Conservation (phyloP, 148 eudicot species). For the Diospyros lotus region DNA sequence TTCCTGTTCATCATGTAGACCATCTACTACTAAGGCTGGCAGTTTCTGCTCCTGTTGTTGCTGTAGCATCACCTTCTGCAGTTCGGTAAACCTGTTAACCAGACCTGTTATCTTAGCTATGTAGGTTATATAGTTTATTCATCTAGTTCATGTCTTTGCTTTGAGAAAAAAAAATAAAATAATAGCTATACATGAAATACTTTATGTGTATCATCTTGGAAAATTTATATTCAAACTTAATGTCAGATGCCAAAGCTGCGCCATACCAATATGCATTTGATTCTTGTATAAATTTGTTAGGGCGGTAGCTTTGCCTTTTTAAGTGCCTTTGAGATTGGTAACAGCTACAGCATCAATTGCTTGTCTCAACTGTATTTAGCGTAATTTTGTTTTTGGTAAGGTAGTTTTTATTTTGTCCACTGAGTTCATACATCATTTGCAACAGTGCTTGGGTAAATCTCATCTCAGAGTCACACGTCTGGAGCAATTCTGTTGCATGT, state of each 20-base stretch:
- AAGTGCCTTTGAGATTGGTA: background rate
- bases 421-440: constrained; percentile 11
- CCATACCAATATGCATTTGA: constrained; percentile 3
- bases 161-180: background rate
- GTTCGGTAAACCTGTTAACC: constrained; percentile 42
- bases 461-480: constrained; percentile 39
- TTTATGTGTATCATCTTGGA: background rate
- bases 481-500: constrained; percentile 74
- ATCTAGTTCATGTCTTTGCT: background rate
- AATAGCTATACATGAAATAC: background rate
- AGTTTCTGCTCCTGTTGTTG: constrained; percentile 75
- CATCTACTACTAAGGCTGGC: constrained; percentile 53
- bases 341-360: background rate
- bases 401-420: constrained; percentile 3
- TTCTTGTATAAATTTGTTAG: background rate
- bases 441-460: constrained; percentile 78
- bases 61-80: constrained; percentile 97
- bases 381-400: background rate
- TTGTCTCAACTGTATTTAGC: background rate
- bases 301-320: background rate
- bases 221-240: background rate
- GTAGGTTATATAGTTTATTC: background rate
- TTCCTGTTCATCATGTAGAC: constrained; percentile 71
- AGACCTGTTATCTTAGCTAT: background rate
- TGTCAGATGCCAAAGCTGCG: background rate